Percentiles rank a stretch among this genome's conserved stretches.
Evolutionary conservation across 768 basidiomycete genomes (phyloP).

Genomic region (Suillus hirtellus): DNA sequence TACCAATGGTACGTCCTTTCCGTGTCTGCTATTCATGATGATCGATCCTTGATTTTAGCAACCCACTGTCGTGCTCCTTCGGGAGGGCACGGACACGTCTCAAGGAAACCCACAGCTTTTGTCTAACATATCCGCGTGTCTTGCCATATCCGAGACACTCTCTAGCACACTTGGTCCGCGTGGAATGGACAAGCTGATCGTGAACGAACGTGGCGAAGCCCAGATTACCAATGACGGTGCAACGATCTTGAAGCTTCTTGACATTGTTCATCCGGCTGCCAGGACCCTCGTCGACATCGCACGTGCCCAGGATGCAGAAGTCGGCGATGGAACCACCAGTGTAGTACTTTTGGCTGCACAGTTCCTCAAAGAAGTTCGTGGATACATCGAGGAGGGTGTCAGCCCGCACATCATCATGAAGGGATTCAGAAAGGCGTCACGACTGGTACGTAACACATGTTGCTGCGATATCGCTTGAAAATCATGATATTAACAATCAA

Average conservation of each 20-base stretch:
- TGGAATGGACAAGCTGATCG: constrained; percentile 99
- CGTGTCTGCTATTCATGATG: neutral
- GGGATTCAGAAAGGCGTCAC: constrained; percentile 84
- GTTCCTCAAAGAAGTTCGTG: constrained; percentile 87
- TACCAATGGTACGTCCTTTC: constrained; percentile 64
- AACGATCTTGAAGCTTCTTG: constrained; percentile 94
- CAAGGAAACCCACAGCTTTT: constrained; percentile 91
- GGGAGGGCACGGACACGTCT: constrained; percentile 95
- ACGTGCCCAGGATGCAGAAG: constrained; percentile 96
- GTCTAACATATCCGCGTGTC: constrained; percentile 95
- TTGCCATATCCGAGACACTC: constrained; percentile 89
- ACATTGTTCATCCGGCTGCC: constrained; percentile 97
- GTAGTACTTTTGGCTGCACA: constrained; percentile 95
- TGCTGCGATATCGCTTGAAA: constrained; percentile 11
- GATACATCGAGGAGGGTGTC: constrained; percentile 94
- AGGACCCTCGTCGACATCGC: constrained; percentile 98
- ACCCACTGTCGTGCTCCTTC: constrained; percentile 95
- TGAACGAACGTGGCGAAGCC: constrained; percentile 89
- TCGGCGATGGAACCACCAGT: constrained; percentile 97
- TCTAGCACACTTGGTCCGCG: constrained; percentile 95
- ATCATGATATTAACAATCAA: constrained; percentile 11
- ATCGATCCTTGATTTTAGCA: constrained; percentile 53
- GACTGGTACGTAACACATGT: constrained; percentile 57
- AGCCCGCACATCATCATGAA: constrained; percentile 98
- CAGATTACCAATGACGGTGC: constrained; percentile 99